These are phyloP conservation scores for Nicotiana undulata DNA, from an alignment of 257 asterid genomes.

Conservation along the genomic window DNA sequence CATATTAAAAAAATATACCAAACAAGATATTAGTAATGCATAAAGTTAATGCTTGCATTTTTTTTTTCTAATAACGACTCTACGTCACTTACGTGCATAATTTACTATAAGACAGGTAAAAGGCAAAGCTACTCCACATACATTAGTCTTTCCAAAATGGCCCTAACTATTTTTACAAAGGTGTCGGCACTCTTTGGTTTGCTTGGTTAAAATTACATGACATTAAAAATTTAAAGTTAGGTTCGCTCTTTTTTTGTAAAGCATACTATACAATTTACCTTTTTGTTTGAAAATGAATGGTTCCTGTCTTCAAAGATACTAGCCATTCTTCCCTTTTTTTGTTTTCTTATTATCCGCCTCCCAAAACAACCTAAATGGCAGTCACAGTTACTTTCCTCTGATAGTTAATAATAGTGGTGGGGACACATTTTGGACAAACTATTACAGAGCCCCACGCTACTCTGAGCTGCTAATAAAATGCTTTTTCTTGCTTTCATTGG, in stretches of 20 bases:
- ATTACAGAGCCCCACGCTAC: constrained; percentile 11
- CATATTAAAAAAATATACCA: too few species aligned
- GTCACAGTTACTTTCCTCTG: background rate
- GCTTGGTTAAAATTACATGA: background rate
- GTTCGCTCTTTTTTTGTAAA: too few species aligned
- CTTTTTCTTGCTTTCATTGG: background rate
- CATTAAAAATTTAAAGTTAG: too few species aligned
- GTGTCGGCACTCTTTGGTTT: background rate
- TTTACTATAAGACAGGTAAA: background rate
- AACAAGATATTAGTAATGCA: too few species aligned
- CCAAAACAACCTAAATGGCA: background rate
- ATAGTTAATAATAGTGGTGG: background rate
- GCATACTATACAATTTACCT: background rate
- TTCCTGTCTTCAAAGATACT: background rate
- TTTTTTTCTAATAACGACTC: too few species aligned
- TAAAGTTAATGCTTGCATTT: too few species aligned
- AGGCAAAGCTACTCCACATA: background rate
- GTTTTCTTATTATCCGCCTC: background rate
- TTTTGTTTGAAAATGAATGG: background rate
- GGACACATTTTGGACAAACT: background rate
- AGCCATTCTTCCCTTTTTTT: background rate
- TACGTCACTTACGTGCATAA: background rate
- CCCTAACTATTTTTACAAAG: background rate
- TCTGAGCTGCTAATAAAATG: background rate
- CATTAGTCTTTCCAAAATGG: background rate